Base-by-base conservation (phyloP, 495 filamentous ascomycete species). In the Lentithecium fluviatile region DNA sequence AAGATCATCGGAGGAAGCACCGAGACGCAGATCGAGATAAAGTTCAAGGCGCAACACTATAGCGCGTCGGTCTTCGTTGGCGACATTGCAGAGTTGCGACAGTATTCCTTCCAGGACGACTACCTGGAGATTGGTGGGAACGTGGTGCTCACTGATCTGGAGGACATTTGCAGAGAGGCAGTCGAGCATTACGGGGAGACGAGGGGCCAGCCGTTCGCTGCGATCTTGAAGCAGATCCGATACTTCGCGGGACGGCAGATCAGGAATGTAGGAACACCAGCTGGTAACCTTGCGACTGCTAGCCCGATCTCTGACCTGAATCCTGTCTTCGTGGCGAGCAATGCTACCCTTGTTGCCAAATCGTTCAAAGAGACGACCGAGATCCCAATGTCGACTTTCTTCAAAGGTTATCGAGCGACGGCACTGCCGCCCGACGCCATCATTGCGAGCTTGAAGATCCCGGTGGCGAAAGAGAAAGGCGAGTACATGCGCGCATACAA, bases 221-320 rank as follows among this genome's bases (percentile, higher is more conserved):
- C 88, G 0, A 85, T 91, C 36, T 76, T 86, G 61, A 93, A 92
- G 70, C 88, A 91, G 74, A 80, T 91, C 34, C 82, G 83, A 62
- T 98, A 97, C 73, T 98, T 98, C 73, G 94, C 94, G 60, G 94
- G 94, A 53, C 77, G 94, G 50, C 94, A 98, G 70, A 98, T 98
- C 69, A 80, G 94, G 56, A 98, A 97, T 73, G 94, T 97, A 24
- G 94, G 93, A 17, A 97, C 94, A 1, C 94, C 93, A 1, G 94
- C 93, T 19, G 94, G 94, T 34, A 98, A 98, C 69, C 73, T 98
- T 59, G 93, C 90, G 6, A 98, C 94, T 2, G 94, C 94, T 1
- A 95, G 90, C 36, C 94, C 94, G 1, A 98, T 97, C 34, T 96
- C 92, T 1, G 94, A 98, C 77, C 74, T 98, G 36, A 98, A 98